Evolutionary conservation across 1,284 basidiomycete genomes (phyloP).

Genomic region (Pisolithus thermaeus): DNA sequence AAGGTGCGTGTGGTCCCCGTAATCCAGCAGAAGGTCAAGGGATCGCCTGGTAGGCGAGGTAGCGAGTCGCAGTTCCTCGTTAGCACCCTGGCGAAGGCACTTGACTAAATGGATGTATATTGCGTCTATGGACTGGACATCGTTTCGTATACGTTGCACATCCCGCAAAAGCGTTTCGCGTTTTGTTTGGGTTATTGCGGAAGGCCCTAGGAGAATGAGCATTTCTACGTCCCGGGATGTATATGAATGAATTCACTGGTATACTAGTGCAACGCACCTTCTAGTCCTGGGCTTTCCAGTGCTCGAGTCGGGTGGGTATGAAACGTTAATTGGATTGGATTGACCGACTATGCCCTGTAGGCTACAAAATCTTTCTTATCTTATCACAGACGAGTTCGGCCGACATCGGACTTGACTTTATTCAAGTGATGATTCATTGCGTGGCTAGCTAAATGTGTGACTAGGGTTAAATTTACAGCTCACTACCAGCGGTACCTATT

Average conservation of each 20-base stretch:
- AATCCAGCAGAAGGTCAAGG: constrained; percentile 76
- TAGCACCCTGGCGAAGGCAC: constrained; percentile 42
- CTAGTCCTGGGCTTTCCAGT: neutral
- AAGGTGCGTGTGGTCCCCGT: constrained; percentile 75
- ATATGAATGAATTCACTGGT: neutral
- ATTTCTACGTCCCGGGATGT: constrained; percentile 30
- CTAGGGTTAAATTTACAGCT: neutral
- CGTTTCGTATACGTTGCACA: constrained; percentile 51
- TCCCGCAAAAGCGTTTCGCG: constrained; percentile 62
- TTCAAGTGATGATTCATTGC: too few relatives aligned
- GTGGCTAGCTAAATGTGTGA: too few relatives aligned
- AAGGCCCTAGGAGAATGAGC: constrained; percentile 68
- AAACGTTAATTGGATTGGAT: too few relatives aligned
- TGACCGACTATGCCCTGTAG: too few relatives aligned
- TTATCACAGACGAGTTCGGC: too few relatives aligned
- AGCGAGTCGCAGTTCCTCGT: constrained; percentile 43
- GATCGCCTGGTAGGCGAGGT: constrained; percentile 46
- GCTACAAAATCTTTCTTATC: too few relatives aligned
- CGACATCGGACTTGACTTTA: too few relatives aligned
- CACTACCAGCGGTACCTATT: neutral
- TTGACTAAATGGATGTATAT: constrained; percentile 87
- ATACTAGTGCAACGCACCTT: neutral
- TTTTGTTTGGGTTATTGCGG: constrained; percentile 67
- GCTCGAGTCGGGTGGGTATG: too few relatives aligned
- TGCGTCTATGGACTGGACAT: constrained; percentile 71